Percentiles rank a stretch among this genome's conserved stretches.
phyloP scores from a whole-genome alignment of 257 asterid genomes.

The Solanum piurae region DNA sequence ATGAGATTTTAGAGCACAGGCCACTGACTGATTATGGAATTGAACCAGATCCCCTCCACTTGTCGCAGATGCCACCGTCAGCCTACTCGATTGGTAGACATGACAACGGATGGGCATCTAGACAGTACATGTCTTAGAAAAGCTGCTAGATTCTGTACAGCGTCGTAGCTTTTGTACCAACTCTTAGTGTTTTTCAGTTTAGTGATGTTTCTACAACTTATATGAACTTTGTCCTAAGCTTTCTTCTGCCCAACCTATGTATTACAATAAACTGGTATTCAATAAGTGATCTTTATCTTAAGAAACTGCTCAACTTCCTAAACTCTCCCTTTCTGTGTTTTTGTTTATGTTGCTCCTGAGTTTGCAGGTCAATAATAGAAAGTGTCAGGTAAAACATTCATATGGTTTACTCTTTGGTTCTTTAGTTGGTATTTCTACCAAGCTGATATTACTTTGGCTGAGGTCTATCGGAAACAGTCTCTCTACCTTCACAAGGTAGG shows the following conservation, averaged over 20 bases:
- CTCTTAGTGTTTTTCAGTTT: not conserved
- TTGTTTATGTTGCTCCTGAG: not conserved
- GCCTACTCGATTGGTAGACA: conserved; percentile 53
- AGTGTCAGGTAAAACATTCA: not conserved
- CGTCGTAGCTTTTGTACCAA: not conserved
- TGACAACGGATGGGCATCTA: conserved; percentile 50
- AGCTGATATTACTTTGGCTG: not conserved
- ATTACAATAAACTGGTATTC: not conserved
- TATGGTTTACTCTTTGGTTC: not conserved
- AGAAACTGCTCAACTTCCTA: not conserved
- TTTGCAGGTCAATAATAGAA: not conserved
- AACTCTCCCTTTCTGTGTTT: not conserved
- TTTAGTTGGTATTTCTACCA: not conserved
- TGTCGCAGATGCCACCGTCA: conserved; percentile 48
- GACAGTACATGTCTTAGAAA: conserved; percentile 44
- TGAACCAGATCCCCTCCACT: conserved; percentile 73
- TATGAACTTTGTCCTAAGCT: not conserved
- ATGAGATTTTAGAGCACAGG: conserved; percentile 70
- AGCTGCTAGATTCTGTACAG: not conserved
- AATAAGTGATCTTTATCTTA: not conserved
- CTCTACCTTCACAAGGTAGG: not conserved
- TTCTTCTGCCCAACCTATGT: not conserved
- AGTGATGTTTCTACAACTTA: not conserved
- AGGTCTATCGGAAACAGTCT: not conserved
- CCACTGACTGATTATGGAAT: conserved; percentile 90